These are phyloP conservation scores for Henningerozyma blattae DNA, from an alignment of 805 yeast genomes.

Conservation along the genomic window DNA sequence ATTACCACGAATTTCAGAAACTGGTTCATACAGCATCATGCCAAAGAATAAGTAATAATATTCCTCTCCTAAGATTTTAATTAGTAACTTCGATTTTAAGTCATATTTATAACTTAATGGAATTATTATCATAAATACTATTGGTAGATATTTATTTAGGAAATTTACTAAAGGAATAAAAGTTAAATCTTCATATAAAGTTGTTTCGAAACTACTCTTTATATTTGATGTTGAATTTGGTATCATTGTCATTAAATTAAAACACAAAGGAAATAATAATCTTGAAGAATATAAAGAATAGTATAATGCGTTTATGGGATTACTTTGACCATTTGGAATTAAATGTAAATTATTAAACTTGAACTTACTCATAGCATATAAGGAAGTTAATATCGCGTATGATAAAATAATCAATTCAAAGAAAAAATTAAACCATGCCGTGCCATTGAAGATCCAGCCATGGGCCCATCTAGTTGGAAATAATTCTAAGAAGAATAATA, in stretches of 20 bases:
- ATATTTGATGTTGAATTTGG: slow-evolving; percentile 6
- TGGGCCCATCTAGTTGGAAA: slow-evolving; percentile 18
- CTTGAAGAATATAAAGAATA: slow-evolving; percentile 23
- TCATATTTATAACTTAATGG: slow-evolving; percentile 19
- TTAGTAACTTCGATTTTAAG: slow-evolving; percentile 18
- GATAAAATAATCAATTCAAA: slow-evolving; percentile 15
- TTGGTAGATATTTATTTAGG: slow-evolving; percentile 19
- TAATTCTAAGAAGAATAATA: slow-evolving; percentile 15
- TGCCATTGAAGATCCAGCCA: slow-evolving; percentile 12
- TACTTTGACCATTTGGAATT: slow-evolving; percentile 22
- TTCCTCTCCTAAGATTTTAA: slow-evolving; percentile 22
- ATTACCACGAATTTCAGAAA: slow-evolving; percentile 1
- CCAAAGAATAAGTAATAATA: slow-evolving; percentile 25
- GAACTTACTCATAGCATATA: slow-evolving; percentile 23
- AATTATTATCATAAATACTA: slow-evolving; percentile 14
- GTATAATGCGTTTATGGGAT: slow-evolving; percentile 22
- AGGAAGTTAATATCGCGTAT: slow-evolving; percentile 18
- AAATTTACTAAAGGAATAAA: slow-evolving; percentile 19
- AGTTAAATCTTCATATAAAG: slow-evolving; percentile 17
- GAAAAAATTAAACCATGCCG: slow-evolving; percentile 12
- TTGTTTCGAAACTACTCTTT: slow-evolving; percentile 15
- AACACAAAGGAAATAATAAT: slow-evolving; percentile 23
- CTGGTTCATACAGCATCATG: slow-evolving; percentile 19
- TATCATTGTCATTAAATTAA: slow-evolving; percentile 21
- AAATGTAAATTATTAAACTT: slow-evolving; percentile 23